phyloP scores from a whole-genome alignment of 768 basidiomycete genomes.

The Lactarius indigo region DNA sequence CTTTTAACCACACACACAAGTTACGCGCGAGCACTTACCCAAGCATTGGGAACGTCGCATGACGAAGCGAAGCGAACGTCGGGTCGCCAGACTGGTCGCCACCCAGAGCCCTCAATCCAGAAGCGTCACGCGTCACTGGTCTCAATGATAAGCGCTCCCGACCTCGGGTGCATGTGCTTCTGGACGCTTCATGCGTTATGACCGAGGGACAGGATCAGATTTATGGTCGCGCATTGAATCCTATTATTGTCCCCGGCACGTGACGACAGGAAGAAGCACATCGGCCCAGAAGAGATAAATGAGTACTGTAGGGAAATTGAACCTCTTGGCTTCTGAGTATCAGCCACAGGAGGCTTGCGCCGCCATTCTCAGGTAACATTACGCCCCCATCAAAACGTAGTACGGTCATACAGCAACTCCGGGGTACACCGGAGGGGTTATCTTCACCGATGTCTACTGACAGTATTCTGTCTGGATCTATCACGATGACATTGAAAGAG shows the following conservation, averaged over 20 bases:
- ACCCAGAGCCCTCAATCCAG: slow-evolving; percentile 9
- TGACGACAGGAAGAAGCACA: background rate
- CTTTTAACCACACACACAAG: background rate
- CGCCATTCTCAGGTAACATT: background rate
- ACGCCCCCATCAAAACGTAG: background rate
- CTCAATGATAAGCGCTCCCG: background rate
- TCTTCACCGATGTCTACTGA: background rate
- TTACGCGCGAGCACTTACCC: background rate
- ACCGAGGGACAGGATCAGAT: too few species aligned
- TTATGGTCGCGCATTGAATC: too few species aligned
- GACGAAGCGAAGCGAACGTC: slow-evolving; percentile 13
- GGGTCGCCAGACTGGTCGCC: background rate
- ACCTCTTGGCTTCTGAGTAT: background rate
- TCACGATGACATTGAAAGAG: background rate
- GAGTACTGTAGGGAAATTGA: background rate
- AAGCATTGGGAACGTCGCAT: slow-evolving; percentile 22
- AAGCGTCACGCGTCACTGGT: slow-evolving; percentile 1
- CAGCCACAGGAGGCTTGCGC: background rate
- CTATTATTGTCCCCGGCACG: background rate
- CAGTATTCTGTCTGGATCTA: background rate
- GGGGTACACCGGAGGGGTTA: background rate
- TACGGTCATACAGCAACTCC: background rate
- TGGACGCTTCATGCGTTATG: slow-evolving; percentile 22
- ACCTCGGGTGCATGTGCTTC: slow-evolving; percentile 28
- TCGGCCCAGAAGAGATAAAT: slow-evolving; percentile 6